These are phyloP conservation scores for Microglena sp. DNA, from an alignment of 139 green algal species.

Conservation along the genomic window DNA sequence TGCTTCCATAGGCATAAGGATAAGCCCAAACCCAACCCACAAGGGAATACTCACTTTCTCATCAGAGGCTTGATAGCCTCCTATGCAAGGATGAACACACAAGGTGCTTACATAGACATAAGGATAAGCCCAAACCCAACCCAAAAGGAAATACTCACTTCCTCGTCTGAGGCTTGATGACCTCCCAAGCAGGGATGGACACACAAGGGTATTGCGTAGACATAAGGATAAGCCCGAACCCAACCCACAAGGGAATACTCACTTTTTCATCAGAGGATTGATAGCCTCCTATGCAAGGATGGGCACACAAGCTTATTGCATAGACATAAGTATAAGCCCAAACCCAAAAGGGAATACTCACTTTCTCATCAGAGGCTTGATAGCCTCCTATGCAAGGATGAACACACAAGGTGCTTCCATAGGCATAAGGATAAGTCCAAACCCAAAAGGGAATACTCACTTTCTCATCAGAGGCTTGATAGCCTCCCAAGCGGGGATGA, in stretches of 20 bases:
- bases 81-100: too few species aligned
- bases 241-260: neutral
- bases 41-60: too few species aligned
- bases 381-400: conserved; percentile 69
- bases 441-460: conserved; percentile 56
- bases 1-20: too few species aligned
- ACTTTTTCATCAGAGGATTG: neutral
- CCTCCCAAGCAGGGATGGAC: too few species aligned
- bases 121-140: too few species aligned
- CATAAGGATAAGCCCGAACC: neutral
- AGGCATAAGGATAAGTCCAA: too few species aligned
- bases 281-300: too few species aligned
- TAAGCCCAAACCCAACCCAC: too few species aligned
- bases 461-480: conserved; percentile 82
- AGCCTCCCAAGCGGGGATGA: conserved; percentile 76
- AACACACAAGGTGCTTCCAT: conserved; percentile 92
- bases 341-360: neutral
- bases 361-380: conserved; percentile 82
- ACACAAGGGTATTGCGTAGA: neutral
- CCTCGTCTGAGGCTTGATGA: neutral
- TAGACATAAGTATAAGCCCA: neutral
- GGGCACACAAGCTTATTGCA: neutral
- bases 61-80: too few species aligned
- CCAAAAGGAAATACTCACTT: neutral
- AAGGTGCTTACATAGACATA: too few species aligned